Evolutionary conservation across 2,329 filamentous ascomycete genomes (phyloP).

Genomic region (Pseudogymnoascus sp.): DNA sequence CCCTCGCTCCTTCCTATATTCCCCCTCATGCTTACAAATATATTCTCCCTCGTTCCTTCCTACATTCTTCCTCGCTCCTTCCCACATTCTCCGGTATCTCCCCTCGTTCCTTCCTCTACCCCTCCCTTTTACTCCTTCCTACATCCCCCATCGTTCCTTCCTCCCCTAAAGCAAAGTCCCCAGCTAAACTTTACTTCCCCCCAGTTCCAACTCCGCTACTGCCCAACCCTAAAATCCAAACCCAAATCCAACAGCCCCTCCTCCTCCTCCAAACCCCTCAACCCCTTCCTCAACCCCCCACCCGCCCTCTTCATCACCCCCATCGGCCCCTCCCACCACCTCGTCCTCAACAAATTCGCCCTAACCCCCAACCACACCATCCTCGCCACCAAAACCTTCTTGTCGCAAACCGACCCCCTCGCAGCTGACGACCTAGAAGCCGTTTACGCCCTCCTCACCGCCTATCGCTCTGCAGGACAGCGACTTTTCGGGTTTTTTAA

Average conservation of each 20-base stretch:
- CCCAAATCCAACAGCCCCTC: constrained; percentile 36
- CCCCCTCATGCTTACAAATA: not conserved
- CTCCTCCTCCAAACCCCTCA: constrained; percentile 34
- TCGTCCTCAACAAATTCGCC: constrained; percentile 70
- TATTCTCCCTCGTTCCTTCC: not conserved
- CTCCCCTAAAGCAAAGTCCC: not conserved
- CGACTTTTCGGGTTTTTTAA: constrained; percentile 38
- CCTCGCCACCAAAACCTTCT: constrained; percentile 52
- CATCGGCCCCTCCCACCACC: constrained; percentile 46
- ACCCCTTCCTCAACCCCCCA: constrained; percentile 57
- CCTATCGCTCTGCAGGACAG: constrained; percentile 35
- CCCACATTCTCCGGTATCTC: not conserved
- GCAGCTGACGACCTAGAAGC: constrained; percentile 51
- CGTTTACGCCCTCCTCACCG: constrained; percentile 51
- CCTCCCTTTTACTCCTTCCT: not conserved
- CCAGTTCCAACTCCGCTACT: constrained; percentile 66
- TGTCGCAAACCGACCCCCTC: constrained; percentile 55
- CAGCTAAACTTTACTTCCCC: not conserved
- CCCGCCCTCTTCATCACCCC: constrained; percentile 44
- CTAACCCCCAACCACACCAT: constrained; percentile 65
- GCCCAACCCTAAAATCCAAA: constrained; percentile 59
- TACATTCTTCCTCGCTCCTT: not conserved
- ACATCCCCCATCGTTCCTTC: not conserved
- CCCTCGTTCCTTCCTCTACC: not conserved
- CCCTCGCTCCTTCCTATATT: not conserved